Evolutionary conservation across 2,329 filamentous ascomycete genomes (phyloP).

Genomic region (Fusarium nurragi): DNA sequence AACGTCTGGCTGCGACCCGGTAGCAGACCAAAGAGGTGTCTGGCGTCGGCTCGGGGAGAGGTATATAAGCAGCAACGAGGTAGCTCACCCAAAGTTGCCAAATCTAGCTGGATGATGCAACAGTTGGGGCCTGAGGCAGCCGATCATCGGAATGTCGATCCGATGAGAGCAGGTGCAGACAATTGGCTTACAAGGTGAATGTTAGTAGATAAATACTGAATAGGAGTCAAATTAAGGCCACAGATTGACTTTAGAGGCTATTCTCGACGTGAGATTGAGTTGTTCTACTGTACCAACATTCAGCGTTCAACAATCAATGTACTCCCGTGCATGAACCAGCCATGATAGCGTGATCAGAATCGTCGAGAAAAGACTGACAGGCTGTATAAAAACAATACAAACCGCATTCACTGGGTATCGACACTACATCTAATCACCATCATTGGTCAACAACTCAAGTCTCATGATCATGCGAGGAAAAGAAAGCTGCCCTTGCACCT

Average conservation of each 20-base stretch:
- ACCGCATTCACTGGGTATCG: background rate
- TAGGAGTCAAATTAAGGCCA: background rate
- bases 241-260: background rate
- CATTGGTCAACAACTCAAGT: background rate
- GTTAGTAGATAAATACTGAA: background rate
- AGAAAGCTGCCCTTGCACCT: background rate
- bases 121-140: constrained; percentile 45
- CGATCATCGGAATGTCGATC: constrained; percentile 35
- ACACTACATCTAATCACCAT: background rate
- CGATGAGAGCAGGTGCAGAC: background rate
- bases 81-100: constrained; percentile 34
- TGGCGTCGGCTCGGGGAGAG: background rate
- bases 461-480: background rate
- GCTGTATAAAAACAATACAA: background rate
- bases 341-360: background rate
- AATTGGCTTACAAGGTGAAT: background rate
- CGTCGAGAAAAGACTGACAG: background rate
- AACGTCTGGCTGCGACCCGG: constrained; percentile 21
- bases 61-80: constrained; percentile 25
- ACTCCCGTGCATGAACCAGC: background rate
- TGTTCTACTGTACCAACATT: background rate
- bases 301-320: background rate
- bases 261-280: background rate
- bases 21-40: constrained; percentile 18
- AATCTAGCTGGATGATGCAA: constrained; percentile 43